Percentiles rank a stretch among this genome's conserved stretches.
Conservation (phyloP, 164 flowering plant species). For the Aristolochia fimbriata region DNA sequence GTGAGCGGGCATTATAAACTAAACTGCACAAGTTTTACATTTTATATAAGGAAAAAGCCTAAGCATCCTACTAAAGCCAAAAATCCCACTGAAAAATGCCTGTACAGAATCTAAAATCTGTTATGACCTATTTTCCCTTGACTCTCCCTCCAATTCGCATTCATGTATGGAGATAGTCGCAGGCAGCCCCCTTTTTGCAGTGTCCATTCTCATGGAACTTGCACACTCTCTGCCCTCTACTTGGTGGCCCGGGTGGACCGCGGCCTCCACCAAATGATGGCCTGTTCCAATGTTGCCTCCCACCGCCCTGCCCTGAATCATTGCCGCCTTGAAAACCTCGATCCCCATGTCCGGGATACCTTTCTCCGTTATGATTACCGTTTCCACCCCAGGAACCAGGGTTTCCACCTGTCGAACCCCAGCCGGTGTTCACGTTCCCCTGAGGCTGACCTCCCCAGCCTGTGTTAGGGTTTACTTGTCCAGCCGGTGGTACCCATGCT, state of each 20-base stretch:
- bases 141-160: not conserved
- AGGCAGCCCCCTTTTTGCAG: constrained; percentile 68
- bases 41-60: not conserved
- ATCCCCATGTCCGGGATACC: constrained; percentile 31
- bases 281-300: constrained; percentile 34
- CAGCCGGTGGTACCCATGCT: constrained; percentile 8
- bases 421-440: constrained; percentile 18
- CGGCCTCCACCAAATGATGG: constrained; percentile 30
- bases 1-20: not conserved
- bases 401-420: constrained; percentile 23
- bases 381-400: constrained; percentile 31
- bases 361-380: constrained; percentile 30
- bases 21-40: constrained; percentile 14
- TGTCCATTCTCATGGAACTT: constrained; percentile 46
- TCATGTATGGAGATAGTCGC: constrained; percentile 49
- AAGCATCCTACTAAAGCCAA: constrained; percentile 2
- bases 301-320: constrained; percentile 30
- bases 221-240: constrained; percentile 39
- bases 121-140: not conserved
- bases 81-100: constrained; percentile 6
- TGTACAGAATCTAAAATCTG: constrained; percentile 11
- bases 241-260: constrained; percentile 25
- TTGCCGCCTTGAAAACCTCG: constrained; percentile 34
- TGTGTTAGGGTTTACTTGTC: constrained; percentile 15
- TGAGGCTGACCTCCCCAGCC: constrained; percentile 3